Base-by-base conservation (phyloP, 2,329 filamentous ascomycete genomes). In the Boeremia exigua region DNA sequence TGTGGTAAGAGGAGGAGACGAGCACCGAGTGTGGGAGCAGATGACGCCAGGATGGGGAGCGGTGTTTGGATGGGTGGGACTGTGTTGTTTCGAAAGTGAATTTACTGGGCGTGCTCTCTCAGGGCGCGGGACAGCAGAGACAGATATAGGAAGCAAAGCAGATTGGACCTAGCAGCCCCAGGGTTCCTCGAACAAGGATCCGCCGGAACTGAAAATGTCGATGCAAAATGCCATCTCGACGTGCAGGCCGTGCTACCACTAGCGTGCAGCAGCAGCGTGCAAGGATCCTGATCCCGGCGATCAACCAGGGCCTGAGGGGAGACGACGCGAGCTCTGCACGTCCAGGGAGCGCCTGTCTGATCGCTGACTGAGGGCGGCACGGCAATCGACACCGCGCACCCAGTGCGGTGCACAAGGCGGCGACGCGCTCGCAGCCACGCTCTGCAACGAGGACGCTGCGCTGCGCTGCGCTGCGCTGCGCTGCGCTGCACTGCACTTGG, bases 141-240 rank as follows among this genome's bases (percentile, higher is more conserved):
- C 54, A 57, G 43, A 57, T 57, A 57, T 57, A 57, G 48, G 46
- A 37, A 28, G 44, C 48, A 44, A 38, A 57, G 48, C 54, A 53
- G 54, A 57, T 57, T 57, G 33, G 54, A 47, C 34, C 47, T 57
- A 52, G 54, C 27, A 30, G 40, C 40, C 15, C 36, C 54, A 43
- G 46, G 58, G 54, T 42, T 38, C 27, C 29, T 40, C 40, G 38
- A 48, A 48, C 54, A 57, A 57, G 54, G 54, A 57, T 57, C 53
- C 43, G 54, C 48, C 46, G 49, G 48, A 48, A 48, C 40, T 52
- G 45, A 48, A 52, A 57, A 57, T 45, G 43, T 48, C 54, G 54
- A 57, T 57, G 54, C 54, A 57, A 57, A 57, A 57, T 57, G 33
- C 54, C 54, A 57, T 57, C 54, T 57, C 38, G 54, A 52, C 54